Percentiles rank a stretch among this genome's conserved stretches.
These are phyloP conservation scores for Asclepias syriaca DNA, from an alignment of 257 asterid genomes.

Conservation along the genomic window DNA sequence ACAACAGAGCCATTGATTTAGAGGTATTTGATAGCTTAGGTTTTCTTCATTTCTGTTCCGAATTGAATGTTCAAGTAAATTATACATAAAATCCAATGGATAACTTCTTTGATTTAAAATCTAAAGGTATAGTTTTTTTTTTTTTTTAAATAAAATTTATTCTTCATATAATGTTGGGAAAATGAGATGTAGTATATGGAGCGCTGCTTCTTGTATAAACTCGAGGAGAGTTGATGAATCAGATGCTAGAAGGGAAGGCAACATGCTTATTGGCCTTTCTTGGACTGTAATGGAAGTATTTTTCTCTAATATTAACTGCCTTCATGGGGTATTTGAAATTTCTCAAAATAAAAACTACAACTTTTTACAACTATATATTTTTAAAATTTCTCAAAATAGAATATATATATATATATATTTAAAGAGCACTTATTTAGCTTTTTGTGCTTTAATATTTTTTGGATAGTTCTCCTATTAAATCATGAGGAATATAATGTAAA, in stretches of 20 bases:
- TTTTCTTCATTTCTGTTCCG: background rate
- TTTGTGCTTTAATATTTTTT: background rate
- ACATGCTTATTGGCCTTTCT: background rate
- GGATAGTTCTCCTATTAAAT: background rate
- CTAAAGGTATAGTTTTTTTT: too few species aligned
- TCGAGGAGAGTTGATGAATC: background rate
- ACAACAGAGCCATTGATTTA: slow-evolving; percentile 41
- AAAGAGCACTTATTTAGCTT: background rate
- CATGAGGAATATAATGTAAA: background rate
- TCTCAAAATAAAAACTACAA: background rate
- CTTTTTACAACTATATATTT: background rate
- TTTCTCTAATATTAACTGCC: background rate
- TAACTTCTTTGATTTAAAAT: background rate
- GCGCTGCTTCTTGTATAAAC: background rate
- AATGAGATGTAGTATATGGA: background rate
- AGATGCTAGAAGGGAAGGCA: background rate
- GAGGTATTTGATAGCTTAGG: slow-evolving; percentile 38
- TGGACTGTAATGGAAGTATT: background rate
- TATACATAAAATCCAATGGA: background rate
- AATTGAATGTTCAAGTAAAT: background rate
- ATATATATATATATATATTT: background rate
- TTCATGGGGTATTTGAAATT: background rate
- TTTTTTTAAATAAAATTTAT: too few species aligned
- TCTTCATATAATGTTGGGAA: background rate
- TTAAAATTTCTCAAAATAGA: background rate